These are phyloP conservation scores for Alternaria brassicae DNA, from an alignment of 2,329 filamentous ascomycete genomes.

Conservation along the genomic window DNA sequence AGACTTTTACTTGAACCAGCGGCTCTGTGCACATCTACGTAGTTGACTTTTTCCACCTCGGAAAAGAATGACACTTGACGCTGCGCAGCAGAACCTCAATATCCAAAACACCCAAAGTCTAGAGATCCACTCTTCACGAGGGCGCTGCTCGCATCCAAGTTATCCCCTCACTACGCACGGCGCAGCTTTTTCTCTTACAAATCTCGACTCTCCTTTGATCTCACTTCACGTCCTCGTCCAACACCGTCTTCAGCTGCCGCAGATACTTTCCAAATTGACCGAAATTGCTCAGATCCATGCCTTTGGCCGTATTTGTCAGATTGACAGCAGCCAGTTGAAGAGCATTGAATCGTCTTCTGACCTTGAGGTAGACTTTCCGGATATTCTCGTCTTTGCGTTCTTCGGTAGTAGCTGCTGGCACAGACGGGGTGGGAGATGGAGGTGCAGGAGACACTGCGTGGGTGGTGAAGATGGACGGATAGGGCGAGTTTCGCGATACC, in stretches of 20 bases:
- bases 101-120: background rate
- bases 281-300: slow-evolving; percentile 28
- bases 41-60: background rate
- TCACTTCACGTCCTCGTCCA: slow-evolving; percentile 20
- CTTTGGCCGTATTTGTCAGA: slow-evolving; percentile 13
- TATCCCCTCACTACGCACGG: background rate
- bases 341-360: slow-evolving; percentile 29
- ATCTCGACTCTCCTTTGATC: background rate
- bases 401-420: background rate
- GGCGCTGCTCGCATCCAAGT: background rate
- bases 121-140: background rate
- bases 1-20: background rate
- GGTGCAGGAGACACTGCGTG: slow-evolving; percentile 5
- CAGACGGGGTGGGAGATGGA: background rate
- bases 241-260: slow-evolving; percentile 13
- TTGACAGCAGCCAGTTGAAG: slow-evolving; percentile 18
- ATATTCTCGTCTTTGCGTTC: slow-evolving; percentile 29
- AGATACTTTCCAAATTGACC: slow-evolving; percentile 36
- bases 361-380: slow-evolving; percentile 24
- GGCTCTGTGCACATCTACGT: background rate
- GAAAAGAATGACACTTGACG: background rate
- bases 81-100: slow-evolving; percentile 1
- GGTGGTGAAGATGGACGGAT: background rate
- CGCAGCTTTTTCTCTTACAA: too few relatives aligned
- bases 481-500: background rate